These are phyloP conservation scores for Fusarium sp. DNA, from an alignment of 2,329 filamentous ascomycete species.

Conservation along the genomic window DNA sequence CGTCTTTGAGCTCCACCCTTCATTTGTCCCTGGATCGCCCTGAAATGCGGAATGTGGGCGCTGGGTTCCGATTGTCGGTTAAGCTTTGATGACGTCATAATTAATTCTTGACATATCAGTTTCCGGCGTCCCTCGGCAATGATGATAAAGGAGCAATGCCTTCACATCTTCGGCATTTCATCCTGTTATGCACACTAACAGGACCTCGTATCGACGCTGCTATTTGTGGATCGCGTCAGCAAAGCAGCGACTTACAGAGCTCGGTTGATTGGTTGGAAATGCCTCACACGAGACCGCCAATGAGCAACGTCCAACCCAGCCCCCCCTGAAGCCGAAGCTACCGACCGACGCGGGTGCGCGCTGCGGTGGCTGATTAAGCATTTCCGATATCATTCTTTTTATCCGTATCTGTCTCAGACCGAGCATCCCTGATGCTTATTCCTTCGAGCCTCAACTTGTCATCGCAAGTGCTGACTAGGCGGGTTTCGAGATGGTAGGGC, in stretches of 20 bases:
- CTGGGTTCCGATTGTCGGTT: not conserved
- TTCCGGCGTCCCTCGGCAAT: not conserved
- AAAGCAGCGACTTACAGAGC: not conserved
- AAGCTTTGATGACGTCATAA: not conserved
- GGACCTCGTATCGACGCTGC: not conserved
- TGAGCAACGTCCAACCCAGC: not conserved
- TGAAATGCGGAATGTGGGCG: not conserved
- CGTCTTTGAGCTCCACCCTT: not conserved
- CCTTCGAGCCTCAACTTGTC: not conserved
- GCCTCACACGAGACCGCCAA: not conserved
- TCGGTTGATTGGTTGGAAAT: not conserved
- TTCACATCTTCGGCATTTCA: not conserved
- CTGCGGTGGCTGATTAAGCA: not conserved
- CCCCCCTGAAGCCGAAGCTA: not conserved
- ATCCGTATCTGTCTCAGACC: not conserved
- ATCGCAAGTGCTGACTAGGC: not conserved
- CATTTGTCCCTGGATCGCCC: not conserved
- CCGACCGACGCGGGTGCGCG: not conserved
- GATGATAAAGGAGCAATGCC: not conserved
- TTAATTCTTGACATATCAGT: not conserved
- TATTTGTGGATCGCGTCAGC: not conserved
- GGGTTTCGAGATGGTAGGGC: slow-evolving; percentile 15
- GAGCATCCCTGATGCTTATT: not conserved
- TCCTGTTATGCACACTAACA: not conserved
- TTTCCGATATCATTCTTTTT: not conserved